Conservation (phyloP, 108 stramenopile genomes). For the Aureococcus anophagefferens region DNA sequence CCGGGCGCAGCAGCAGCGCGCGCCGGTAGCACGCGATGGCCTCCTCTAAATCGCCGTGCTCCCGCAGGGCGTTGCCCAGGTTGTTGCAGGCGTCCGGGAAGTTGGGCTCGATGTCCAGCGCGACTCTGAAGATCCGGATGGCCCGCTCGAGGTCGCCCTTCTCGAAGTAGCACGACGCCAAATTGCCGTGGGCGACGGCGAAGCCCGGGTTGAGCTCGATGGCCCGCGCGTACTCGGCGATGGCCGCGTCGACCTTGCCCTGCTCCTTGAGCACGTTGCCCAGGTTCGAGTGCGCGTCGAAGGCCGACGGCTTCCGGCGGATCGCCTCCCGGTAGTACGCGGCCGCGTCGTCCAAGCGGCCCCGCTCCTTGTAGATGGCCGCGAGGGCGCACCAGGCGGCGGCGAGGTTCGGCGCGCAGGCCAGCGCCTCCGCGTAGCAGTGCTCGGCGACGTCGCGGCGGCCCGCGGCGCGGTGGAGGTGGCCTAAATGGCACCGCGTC, state of each 20-base stretch:
- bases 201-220: no score
- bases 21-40: no score
- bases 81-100: conserved; percentile 5
- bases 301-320: no score
- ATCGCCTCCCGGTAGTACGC: conserved; percentile 38
- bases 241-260: no score
- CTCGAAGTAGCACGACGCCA: neutral
- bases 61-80: neutral
- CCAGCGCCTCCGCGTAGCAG: no score
- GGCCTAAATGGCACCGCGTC: conserved; percentile 40
- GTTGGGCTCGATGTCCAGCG: neutral
- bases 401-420: conserved; percentile 46
- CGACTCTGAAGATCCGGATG: neutral
- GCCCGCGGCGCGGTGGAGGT: conserved; percentile 52
- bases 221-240: no score
- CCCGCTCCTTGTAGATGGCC: conserved; percentile 47
- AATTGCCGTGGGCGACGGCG: neutral
- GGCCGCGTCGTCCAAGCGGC: conserved; percentile 39
- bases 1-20: no score
- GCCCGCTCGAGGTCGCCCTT: conserved; percentile 6
- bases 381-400: conserved; percentile 55
- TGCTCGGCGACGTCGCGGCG: no score
- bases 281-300: no score
- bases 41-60: neutral
- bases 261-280: no score